These are phyloP conservation scores for Evernia prunastri DNA, from an alignment of 495 filamentous ascomycete species.

Conservation along the genomic window DNA sequence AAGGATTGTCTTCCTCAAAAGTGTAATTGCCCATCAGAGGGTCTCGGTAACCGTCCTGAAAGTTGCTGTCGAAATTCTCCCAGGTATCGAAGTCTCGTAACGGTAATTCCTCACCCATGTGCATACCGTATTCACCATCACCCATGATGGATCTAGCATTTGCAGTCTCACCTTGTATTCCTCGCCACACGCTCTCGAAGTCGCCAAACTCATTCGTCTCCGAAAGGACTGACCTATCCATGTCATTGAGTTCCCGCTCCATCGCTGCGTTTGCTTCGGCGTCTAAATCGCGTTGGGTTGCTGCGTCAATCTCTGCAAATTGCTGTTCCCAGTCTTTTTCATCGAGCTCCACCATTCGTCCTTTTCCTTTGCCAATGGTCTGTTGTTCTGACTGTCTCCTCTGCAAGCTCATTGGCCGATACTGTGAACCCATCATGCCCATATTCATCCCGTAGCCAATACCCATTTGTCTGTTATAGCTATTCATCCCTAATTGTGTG, in stretches of 20 bases:
- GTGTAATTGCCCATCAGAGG: conserved; percentile 81
- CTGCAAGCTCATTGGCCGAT: conserved; percentile 41
- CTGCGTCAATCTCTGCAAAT: conserved; percentile 80
- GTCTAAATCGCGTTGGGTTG: conserved; percentile 57
- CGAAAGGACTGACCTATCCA: conserved; percentile 71
- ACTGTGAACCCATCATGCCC: conserved; percentile 38
- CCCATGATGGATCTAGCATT: conserved; percentile 62
- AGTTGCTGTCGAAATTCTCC: conserved; percentile 61
- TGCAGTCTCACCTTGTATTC: conserved; percentile 73
- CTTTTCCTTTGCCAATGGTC: conserved; percentile 73
- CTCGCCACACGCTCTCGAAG: conserved; percentile 85
- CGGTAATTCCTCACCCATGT: conserved; percentile 49
- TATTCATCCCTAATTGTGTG: conserved; percentile 40
- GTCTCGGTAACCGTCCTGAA: conserved; percentile 44
- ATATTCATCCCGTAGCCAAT: conserved; percentile 50
- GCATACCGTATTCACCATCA: conserved; percentile 54
- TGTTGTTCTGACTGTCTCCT: conserved; percentile 45
- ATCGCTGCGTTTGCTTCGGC: conserved; percentile 68
- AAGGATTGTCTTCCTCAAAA: conserved; percentile 90
- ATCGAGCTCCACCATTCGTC: conserved; percentile 84
- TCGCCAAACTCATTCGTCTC: conserved; percentile 57
- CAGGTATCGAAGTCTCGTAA: conserved; percentile 48
- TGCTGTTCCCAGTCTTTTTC: conserved; percentile 94
- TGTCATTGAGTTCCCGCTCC: conserved; percentile 81
- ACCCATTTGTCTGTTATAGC: conserved; percentile 58